phyloP scores from a whole-genome alignment of 75 land plant genomes.

The Picea glauca region DNA sequence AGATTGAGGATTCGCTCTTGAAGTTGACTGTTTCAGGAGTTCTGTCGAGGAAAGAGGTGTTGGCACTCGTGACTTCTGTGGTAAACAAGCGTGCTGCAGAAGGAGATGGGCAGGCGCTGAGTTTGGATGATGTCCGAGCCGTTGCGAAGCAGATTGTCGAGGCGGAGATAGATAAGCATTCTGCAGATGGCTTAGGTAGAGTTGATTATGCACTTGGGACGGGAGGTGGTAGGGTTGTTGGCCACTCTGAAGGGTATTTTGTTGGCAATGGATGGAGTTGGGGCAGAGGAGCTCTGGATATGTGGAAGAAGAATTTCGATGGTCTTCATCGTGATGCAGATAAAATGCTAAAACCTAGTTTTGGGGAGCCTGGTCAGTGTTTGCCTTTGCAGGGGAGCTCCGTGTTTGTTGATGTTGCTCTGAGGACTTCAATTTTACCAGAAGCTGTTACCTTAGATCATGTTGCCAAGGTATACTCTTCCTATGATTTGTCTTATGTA shows the following conservation, averaged over 20 bases:
- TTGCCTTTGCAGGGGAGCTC: constrained; percentile 71
- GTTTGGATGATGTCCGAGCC: constrained; percentile 67
- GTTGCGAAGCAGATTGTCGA: constrained; percentile 65
- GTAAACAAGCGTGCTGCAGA: constrained; percentile 36
- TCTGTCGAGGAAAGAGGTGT: constrained; percentile 52
- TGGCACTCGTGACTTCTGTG: constrained; percentile 43
- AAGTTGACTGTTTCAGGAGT: constrained; percentile 32
- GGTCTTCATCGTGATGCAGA: constrained; percentile 43
- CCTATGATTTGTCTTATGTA: not conserved
- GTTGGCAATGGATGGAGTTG: constrained; percentile 21
- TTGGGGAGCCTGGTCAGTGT: constrained; percentile 96
- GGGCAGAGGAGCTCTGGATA: constrained; percentile 11
- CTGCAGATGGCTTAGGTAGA: constrained; percentile 94
- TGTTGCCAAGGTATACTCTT: constrained; percentile 73
- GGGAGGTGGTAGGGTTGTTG: constrained; percentile 75
- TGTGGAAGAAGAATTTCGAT: not conserved
- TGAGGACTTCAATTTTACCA: constrained; percentile 74
- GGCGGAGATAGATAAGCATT: constrained; percentile 84
- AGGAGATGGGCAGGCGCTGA: constrained; percentile 25
- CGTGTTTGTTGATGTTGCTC: constrained; percentile 75
- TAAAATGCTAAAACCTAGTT: constrained; percentile 84
- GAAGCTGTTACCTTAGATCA: constrained; percentile 91
- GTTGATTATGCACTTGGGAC: constrained; percentile 81
- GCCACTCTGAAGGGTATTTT: constrained; percentile 65
- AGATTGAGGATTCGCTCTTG: constrained; percentile 33